Evolutionary conservation across 2,329 filamentous ascomycete genomes (phyloP).

Genomic region (Fusarium sarcochroum): DNA sequence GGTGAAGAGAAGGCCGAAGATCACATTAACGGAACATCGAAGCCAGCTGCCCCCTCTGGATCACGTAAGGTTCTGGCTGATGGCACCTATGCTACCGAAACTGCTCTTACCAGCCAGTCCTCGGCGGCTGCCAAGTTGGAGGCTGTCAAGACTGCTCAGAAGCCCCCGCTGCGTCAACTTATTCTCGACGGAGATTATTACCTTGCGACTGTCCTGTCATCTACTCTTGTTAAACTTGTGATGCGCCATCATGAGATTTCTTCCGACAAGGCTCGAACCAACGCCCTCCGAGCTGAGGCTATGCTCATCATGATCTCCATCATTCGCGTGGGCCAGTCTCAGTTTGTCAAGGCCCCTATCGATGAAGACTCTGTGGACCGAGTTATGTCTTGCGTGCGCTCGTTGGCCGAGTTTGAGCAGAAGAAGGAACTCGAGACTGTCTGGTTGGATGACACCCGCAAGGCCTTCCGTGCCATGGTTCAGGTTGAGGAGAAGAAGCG

Average conservation of each 20-base stretch:
- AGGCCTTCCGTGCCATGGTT: conserved; percentile 97
- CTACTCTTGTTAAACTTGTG: conserved; percentile 95
- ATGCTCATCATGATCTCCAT: conserved; percentile 99
- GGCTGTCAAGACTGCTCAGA: conserved; percentile 96
- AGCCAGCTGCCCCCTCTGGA: conserved; percentile 81
- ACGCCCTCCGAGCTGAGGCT: conserved; percentile 93
- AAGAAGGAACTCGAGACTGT: conserved; percentile 93
- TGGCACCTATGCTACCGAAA: conserved; percentile 97
- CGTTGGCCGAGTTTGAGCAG: conserved; percentile 88
- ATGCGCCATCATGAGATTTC: conserved; percentile 98
- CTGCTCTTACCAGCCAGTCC: conserved; percentile 92
- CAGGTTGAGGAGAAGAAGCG: conserved; percentile 98
- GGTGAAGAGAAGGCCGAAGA: conserved; percentile 73
- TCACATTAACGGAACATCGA: conserved; percentile 85
- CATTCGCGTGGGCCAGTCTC: conserved; percentile 97
- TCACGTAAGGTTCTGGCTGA: conserved; percentile 94
- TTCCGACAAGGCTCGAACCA: conserved; percentile 86
- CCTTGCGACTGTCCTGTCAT: conserved; percentile 92
- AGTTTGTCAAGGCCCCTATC: conserved; percentile 97
- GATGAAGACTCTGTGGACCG: conserved; percentile 99
- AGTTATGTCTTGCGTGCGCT: conserved; percentile 97
- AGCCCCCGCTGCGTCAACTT: conserved; percentile 92
- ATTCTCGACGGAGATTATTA: conserved; percentile 99
- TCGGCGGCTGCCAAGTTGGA: conserved; percentile 91
- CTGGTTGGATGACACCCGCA: conserved; percentile 94